Evolutionary conservation across 2,329 filamentous ascomycete species (phyloP).

Genomic region (Nothomitra cinnamomea): DNA sequence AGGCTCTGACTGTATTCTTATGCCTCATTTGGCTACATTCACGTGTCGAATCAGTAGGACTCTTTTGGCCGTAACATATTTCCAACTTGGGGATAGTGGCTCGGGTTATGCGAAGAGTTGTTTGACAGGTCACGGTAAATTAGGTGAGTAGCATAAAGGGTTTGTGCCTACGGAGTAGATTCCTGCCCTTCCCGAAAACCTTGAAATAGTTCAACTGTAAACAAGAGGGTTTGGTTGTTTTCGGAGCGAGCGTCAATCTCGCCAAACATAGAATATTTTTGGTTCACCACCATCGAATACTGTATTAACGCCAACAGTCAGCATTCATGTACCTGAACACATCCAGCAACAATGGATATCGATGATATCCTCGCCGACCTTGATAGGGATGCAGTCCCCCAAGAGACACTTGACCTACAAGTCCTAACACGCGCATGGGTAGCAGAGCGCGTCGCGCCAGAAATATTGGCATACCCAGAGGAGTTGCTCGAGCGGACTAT

Average conservation of each 20-base stretch:
- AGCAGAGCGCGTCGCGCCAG: conserved; percentile 75
- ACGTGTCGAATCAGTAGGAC: no score
- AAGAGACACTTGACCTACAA: conserved; percentile 61
- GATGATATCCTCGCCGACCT: conserved; percentile 32
- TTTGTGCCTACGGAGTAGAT: no score
- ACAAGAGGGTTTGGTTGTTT: no score
- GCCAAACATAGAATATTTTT: no score
- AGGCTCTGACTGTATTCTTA: neutral
- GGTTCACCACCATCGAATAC: neutral
- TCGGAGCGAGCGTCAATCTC: no score
- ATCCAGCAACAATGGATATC: conserved; percentile 5
- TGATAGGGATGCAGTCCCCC: conserved; percentile 29
- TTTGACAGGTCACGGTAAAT: no score
- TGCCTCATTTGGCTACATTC: neutral
- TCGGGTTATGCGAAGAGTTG: no score
- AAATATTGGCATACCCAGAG: conserved; percentile 65
- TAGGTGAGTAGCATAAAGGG: no score
- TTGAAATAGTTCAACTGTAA: no score
- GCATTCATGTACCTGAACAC: neutral
- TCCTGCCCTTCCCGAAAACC: no score
- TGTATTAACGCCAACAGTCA: neutral
- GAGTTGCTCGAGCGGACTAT: conserved; percentile 70
- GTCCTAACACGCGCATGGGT: conserved; percentile 84
- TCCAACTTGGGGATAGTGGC: no score
- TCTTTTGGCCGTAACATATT: no score